These are phyloP conservation scores for Candida freyschussii DNA, from an alignment of 1,139 yeast species.

Conservation along the genomic window DNA sequence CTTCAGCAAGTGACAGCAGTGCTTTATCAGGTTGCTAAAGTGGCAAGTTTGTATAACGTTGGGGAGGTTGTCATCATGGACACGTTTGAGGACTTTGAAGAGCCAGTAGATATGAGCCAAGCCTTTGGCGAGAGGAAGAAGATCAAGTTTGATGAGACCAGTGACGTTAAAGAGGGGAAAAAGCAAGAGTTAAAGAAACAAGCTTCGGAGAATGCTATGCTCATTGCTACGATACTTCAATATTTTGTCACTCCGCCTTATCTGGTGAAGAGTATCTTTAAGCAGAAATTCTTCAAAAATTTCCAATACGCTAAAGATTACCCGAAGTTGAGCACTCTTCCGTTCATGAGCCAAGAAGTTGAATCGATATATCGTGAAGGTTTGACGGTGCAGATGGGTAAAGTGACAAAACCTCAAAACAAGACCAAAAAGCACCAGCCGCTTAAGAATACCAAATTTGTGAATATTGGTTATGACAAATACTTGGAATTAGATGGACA, in stretches of 20 bases:
- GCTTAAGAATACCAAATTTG: slow-evolving; percentile 58
- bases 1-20: slow-evolving; percentile 69
- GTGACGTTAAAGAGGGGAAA: slow-evolving; percentile 25
- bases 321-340: slow-evolving; percentile 70
- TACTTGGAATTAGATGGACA: slow-evolving; percentile 53
- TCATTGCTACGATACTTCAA: slow-evolving; percentile 70
- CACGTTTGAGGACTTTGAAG: slow-evolving; percentile 33
- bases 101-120: slow-evolving; percentile 15
- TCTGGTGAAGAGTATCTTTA: slow-evolving; percentile 60
- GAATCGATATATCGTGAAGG: slow-evolving; percentile 52
- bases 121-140: slow-evolving; percentile 27
- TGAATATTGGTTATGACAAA: slow-evolving; percentile 64
- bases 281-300: slow-evolving; percentile 37
- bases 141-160: slow-evolving; percentile 33
- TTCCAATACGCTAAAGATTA: slow-evolving; percentile 63
- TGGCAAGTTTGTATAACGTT: slow-evolving; percentile 63
- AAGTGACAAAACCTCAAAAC: slow-evolving; percentile 33
- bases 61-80: slow-evolving; percentile 71
- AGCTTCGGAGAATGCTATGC: slow-evolving; percentile 38
- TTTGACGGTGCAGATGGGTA: slow-evolving; percentile 57
- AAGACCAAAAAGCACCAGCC: slow-evolving; percentile 43
- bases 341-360: slow-evolving; percentile 54
- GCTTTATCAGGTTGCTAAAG: slow-evolving; percentile 75
- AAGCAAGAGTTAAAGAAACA: slow-evolving; percentile 16
- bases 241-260: slow-evolving; percentile 86